Conservation (phyloP, 768 basidiomycete species). For the Tricholomella constricta region DNA sequence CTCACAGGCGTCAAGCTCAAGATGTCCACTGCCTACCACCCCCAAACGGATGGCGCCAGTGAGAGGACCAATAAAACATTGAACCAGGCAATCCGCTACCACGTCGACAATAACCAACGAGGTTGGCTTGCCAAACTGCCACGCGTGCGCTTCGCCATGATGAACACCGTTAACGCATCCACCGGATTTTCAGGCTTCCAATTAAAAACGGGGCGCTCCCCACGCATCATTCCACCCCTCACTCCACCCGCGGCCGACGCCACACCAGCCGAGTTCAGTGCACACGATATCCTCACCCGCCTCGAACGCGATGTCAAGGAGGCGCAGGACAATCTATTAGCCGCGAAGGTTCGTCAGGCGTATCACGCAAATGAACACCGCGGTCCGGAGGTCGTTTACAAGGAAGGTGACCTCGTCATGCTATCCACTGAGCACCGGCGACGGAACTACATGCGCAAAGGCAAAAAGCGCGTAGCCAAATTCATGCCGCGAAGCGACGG, state of each 20-base stretch:
- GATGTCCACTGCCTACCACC: slow-evolving; percentile 40
- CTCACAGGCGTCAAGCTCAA: slow-evolving; percentile 30
- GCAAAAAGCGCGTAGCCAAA: slow-evolving; percentile 36
- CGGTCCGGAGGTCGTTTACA: slow-evolving; percentile 19
- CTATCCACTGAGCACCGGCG: slow-evolving; percentile 34
- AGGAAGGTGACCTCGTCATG: slow-evolving; percentile 36
- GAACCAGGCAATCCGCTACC: slow-evolving; percentile 27
- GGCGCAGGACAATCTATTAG: slow-evolving; percentile 33
- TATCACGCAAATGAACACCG: slow-evolving; percentile 30
- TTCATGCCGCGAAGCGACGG: slow-evolving; percentile 42
- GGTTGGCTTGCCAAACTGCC: slow-evolving; percentile 33
- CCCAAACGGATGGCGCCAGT: slow-evolving; percentile 38
- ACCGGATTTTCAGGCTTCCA: slow-evolving; percentile 39
- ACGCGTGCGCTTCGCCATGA: slow-evolving; percentile 30
- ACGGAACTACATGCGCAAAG: slow-evolving; percentile 29
- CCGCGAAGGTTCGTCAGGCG: slow-evolving; percentile 30
- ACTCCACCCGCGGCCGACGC: background rate
- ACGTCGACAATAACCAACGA: slow-evolving; percentile 31
- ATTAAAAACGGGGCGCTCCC: slow-evolving; percentile 23
- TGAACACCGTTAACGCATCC: slow-evolving; percentile 33
- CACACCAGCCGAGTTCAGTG: background rate
- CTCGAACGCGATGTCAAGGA: slow-evolving; percentile 19
- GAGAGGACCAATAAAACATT: slow-evolving; percentile 38
- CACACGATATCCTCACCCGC: background rate
- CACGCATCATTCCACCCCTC: slow-evolving; percentile 28